Base-by-base conservation (phyloP, 2,329 filamentous ascomycete species). In the Furcasterigmium furcatum region DNA sequence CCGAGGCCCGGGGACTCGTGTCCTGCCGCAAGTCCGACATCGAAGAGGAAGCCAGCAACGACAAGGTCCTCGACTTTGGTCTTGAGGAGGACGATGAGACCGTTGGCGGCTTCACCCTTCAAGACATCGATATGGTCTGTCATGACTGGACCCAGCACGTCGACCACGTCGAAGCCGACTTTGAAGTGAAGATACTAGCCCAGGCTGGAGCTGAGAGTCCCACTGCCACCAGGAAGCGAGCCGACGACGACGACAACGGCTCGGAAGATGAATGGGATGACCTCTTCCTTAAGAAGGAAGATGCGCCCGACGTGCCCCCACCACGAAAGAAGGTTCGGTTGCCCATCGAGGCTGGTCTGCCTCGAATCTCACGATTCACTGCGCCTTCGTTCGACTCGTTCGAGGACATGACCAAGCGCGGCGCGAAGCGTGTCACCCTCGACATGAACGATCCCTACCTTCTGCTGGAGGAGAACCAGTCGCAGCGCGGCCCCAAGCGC, bases 391-490 rank as follows among this genome's bases (percentile, higher is more conserved):
- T 96, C 54, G 88, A 95, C 58, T 82, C 95, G 51, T 94, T 91
- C 14, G 84, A 91, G 57, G 75, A 80, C 46, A 79, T 82, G 5
- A 91, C 88, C 2, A 75, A 84, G 13, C 82, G 82, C 53, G 77
- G 91, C 36, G 84, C 88, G 4, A 91, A 90, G 65, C 84, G 84
- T 38, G 86, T 96, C 20, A 80, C 85, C 2, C 75, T 99, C 43
- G 91, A 97, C 57, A 78, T 94, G 65, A 91, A 91, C 55, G 94
- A 99, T 59, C 88, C 91, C 1, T 79, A 89, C 56, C 80, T 99
- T 5, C 78, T 99, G 3, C 74, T 97, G 18, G 90, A 96, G 57
- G 82, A 91, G 36, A 78, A 83, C 39, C 83, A 89, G 38, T 76
- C 79, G 16, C 80, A 84, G 52, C 74, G 77, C 22, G 73, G 78